Conservation (phyloP, 2,329 filamentous ascomycete species). For the Colletotrichum gigasporum region DNA sequence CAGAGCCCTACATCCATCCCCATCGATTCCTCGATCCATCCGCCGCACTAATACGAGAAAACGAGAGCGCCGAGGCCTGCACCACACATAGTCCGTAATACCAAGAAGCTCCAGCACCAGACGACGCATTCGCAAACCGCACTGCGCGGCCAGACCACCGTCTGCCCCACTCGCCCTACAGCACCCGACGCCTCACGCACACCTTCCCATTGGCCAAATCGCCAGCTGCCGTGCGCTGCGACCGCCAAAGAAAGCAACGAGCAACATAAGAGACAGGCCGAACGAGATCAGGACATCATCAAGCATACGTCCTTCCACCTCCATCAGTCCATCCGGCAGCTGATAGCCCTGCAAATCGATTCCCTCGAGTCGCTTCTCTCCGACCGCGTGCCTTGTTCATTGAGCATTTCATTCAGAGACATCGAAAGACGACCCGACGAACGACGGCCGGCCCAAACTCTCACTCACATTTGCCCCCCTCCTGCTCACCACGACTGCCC, state of each 20-base stretch:
- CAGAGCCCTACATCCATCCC: conserved; percentile 1
- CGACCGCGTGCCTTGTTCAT: too few species aligned
- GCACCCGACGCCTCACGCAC: background rate
- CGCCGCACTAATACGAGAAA: conserved; percentile 19
- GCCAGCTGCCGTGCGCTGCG: too few species aligned
- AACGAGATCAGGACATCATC: background rate
- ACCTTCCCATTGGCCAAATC: too few species aligned
- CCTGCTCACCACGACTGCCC: background rate
- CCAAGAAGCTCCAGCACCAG: conserved; percentile 13
- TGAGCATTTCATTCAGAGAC: too few species aligned
- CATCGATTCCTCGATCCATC: conserved; percentile 15
- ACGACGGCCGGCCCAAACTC: background rate
- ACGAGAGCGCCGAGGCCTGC: conserved; percentile 8
- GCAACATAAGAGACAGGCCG: too few species aligned
- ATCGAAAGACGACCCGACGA: background rate
- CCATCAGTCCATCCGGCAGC: background rate
- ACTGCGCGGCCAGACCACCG: conserved; percentile 12
- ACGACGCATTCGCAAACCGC: background rate
- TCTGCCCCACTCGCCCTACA: background rate
- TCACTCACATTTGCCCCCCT: background rate
- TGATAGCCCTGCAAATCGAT: background rate
- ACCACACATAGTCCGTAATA: conserved; percentile 10
- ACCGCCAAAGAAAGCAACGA: too few species aligned
- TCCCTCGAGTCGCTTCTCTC: background rate
- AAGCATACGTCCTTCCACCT: background rate